A percentile compares a stretch with the other conserved stretches of the same genome.
Conservation (phyloP, 306 rosid species). For the Quercus dentata region DNA sequence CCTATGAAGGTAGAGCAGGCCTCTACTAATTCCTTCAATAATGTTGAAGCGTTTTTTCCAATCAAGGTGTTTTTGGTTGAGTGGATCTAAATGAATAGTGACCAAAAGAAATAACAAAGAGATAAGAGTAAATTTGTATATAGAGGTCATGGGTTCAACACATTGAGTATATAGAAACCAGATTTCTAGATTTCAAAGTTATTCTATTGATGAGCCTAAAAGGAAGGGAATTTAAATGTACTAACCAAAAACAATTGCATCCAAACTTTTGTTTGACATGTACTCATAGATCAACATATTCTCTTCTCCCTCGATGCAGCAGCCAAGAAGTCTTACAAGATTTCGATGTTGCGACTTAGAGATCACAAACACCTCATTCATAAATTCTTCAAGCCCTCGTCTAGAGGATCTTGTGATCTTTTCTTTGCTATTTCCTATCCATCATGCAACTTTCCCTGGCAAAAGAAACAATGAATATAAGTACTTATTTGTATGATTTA, state of each 20-base stretch:
- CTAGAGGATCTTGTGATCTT: slow-evolving; percentile 31
- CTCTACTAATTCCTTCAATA: slow-evolving; percentile 34
- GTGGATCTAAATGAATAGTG: neutral
- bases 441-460: slow-evolving; percentile 28
- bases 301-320: slow-evolving; percentile 11
- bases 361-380: slow-evolving; percentile 13
- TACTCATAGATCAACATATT: slow-evolving; percentile 13
- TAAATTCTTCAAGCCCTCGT: slow-evolving; percentile 46
- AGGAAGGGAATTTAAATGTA: neutral
- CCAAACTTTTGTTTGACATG: slow-evolving; percentile 40
- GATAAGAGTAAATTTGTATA: too few relatives aligned
- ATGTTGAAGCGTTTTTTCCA: slow-evolving; percentile 34
- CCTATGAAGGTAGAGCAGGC: slow-evolving; percentile 30
- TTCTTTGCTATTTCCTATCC: slow-evolving; percentile 47
- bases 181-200: too few relatives aligned
- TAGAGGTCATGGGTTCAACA: too few relatives aligned
- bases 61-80: neutral
- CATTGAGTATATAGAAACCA: too few relatives aligned
- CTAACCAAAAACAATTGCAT: slow-evolving; percentile 18
- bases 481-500: too few relatives aligned
- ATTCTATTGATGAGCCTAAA: too few relatives aligned
- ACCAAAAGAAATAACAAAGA: neutral
- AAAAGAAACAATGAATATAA: neutral
- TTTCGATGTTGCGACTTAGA: slow-evolving; percentile 10
- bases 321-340: slow-evolving; percentile 17